These are phyloP conservation scores for Botrytis squamosa DNA, from an alignment of 2,329 filamentous ascomycete species.

Conservation along the genomic window DNA sequence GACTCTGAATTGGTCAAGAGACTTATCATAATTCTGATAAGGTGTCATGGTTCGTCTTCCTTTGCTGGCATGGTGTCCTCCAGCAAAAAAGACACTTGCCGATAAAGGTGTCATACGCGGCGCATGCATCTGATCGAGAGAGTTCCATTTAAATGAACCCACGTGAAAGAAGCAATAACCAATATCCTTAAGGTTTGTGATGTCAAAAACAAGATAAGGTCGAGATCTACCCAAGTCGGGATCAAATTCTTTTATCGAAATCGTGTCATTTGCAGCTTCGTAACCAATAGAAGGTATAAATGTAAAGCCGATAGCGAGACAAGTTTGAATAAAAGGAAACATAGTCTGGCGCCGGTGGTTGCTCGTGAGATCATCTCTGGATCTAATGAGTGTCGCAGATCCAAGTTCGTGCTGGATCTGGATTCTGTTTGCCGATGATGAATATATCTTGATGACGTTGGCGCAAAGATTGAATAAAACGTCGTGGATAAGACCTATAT, in stretches of 20 bases:
- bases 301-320: background rate
- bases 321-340: background rate
- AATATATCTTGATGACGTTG: conserved; percentile 26
- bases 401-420: conserved; percentile 28
- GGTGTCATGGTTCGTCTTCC: background rate
- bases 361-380: background rate
- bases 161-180: conserved; percentile 28
- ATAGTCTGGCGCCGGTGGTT: background rate
- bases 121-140: background rate
- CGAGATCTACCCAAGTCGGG: background rate
- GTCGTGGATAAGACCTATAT: background rate
- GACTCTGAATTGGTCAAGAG: background rate
- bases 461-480: conserved; percentile 10
- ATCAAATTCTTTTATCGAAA: background rate
- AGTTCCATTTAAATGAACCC: background rate
- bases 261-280: background rate
- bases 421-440: conserved; percentile 23
- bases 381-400: background rate
- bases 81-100: background rate
- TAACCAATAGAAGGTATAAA: background rate
- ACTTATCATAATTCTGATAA: background rate
- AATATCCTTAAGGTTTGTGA: conserved; percentile 23
- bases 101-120: background rate
- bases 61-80: background rate
- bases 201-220: conserved; percentile 29